These are phyloP conservation scores for Jasminum sambac DNA, from an alignment of 257 asterid genomes.

Conservation along the genomic window DNA sequence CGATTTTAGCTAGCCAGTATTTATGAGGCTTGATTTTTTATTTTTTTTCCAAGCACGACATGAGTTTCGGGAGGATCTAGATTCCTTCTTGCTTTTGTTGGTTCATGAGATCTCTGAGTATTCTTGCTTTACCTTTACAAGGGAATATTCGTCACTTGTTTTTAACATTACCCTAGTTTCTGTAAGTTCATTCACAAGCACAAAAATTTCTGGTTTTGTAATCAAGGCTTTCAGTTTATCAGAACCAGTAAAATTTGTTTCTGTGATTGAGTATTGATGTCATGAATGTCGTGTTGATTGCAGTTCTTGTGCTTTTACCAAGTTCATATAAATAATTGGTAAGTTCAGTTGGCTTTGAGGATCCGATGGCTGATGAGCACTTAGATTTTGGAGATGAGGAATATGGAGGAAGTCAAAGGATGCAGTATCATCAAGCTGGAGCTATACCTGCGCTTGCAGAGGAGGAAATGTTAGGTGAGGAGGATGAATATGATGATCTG, in stretches of 20 bases:
- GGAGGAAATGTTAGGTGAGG: constrained; percentile 68
- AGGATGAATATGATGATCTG: constrained; percentile 58
- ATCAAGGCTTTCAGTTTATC: too few relatives aligned
- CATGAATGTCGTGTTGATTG: constrained; percentile 22
- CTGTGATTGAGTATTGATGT: constrained; percentile 7
- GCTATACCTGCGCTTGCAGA: constrained; percentile 84
- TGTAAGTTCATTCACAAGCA: background rate
- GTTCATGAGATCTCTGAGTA: too few relatives aligned
- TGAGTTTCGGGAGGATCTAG: too few relatives aligned
- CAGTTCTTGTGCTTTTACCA: constrained; percentile 23
- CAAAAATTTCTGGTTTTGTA: background rate
- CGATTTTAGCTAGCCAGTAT: too few relatives aligned
- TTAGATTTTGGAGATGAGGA: constrained; percentile 74
- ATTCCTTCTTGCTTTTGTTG: too few relatives aligned
- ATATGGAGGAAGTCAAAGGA: constrained; percentile 46
- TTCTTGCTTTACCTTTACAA: too few relatives aligned
- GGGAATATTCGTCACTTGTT: too few relatives aligned
- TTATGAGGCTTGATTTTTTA: too few relatives aligned
- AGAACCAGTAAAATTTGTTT: background rate
- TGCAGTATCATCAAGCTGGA: constrained; percentile 67
- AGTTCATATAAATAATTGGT: constrained; percentile 28
- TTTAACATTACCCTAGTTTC: too few relatives aligned
- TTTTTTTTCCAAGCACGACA: too few relatives aligned
- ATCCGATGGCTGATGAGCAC: constrained; percentile 62
- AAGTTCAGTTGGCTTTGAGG: constrained; percentile 41